Percentiles rank a stretch among this genome's conserved stretches.
These are phyloP conservation scores for Hypoxylon sp. DNA, from an alignment of 2,329 filamentous ascomycete genomes.

Conservation along the genomic window DNA sequence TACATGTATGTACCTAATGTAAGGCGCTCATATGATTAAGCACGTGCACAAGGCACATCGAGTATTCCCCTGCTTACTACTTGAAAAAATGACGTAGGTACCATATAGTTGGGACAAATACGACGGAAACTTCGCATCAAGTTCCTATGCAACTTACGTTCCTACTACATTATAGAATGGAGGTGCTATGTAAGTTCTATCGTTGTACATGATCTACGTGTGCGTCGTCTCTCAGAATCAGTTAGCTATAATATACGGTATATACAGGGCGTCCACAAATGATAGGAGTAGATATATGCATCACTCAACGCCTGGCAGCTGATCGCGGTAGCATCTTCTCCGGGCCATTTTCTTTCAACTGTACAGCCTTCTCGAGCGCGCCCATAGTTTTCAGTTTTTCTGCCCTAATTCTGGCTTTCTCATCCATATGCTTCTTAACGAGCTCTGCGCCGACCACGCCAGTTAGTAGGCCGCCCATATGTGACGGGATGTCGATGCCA, in stretches of 20 bases:
- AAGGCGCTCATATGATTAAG: background rate
- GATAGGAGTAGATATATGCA: background rate
- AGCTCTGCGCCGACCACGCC: constrained; percentile 60
- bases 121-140: background rate
- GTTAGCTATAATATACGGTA: constrained; percentile 11
- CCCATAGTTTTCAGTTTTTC: constrained; percentile 47
- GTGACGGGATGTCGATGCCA: constrained; percentile 65
- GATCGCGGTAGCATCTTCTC: constrained; percentile 10
- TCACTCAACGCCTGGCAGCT: constrained; percentile 11
- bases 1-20: background rate
- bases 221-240: background rate
- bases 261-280: constrained; percentile 10
- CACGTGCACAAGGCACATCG: constrained; percentile 23
- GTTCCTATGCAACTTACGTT: background rate
- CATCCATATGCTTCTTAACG: constrained; percentile 52
- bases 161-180: background rate
- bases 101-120: constrained; percentile 23
- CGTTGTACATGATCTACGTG: background rate
- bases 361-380: constrained; percentile 38
- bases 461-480: constrained; percentile 64
- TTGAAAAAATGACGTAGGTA: constrained; percentile 36
- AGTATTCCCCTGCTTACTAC: constrained; percentile 23
- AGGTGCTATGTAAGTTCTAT: background rate
- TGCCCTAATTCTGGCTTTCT: constrained; percentile 43
- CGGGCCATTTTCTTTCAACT: constrained; percentile 26